These are phyloP conservation scores for Boletus subcaerulescens DNA, from an alignment of 768 basidiomycete species.

Conservation along the genomic window DNA sequence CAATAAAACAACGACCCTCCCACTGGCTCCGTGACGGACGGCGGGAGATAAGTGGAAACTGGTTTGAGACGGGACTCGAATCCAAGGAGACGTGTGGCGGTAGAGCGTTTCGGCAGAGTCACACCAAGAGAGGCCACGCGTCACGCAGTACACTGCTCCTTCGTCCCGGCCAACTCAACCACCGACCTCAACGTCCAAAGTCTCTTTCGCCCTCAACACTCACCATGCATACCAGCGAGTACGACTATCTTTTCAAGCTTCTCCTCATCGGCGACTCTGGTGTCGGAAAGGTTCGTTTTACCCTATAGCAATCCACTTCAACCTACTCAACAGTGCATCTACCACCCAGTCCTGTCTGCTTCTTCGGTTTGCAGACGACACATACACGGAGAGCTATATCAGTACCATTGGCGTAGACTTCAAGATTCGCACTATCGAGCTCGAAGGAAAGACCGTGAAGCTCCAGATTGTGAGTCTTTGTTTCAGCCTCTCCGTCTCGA, in stretches of 20 bases:
- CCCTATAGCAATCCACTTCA: slow-evolving; percentile 13
- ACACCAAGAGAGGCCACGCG: slow-evolving; percentile 30
- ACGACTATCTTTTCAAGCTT: slow-evolving; percentile 95
- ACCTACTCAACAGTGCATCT: slow-evolving; percentile 23
- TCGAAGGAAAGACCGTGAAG: slow-evolving; percentile 98
- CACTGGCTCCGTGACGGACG: too few relatives aligned
- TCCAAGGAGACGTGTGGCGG: slow-evolving; percentile 20
- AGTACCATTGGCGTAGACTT: slow-evolving; percentile 98
- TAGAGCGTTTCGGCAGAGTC: slow-evolving; percentile 23
- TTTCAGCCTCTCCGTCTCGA: slow-evolving; percentile 1
- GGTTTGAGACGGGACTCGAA: slow-evolving; percentile 2
- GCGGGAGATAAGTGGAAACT: too few relatives aligned
- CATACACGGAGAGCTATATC: slow-evolving; percentile 97
- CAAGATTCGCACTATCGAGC: slow-evolving; percentile 98
- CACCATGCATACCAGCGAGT: slow-evolving; percentile 87
- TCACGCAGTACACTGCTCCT: slow-evolving; percentile 30
- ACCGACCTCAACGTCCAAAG: slow-evolving; percentile 31
- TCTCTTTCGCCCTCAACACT: slow-evolving; percentile 20
- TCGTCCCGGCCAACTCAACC: slow-evolving; percentile 34
- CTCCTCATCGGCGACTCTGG: slow-evolving; percentile 95
- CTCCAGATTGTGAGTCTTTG: slow-evolving; percentile 84
- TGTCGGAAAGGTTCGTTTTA: slow-evolving; percentile 75
- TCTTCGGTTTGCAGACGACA: slow-evolving; percentile 92
- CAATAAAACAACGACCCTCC: not conserved
- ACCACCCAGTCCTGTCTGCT: slow-evolving; percentile 79